These are phyloP conservation scores for Avena insularis DNA, from an alignment of 176 grass and related monocot species.

Conservation along the genomic window DNA sequence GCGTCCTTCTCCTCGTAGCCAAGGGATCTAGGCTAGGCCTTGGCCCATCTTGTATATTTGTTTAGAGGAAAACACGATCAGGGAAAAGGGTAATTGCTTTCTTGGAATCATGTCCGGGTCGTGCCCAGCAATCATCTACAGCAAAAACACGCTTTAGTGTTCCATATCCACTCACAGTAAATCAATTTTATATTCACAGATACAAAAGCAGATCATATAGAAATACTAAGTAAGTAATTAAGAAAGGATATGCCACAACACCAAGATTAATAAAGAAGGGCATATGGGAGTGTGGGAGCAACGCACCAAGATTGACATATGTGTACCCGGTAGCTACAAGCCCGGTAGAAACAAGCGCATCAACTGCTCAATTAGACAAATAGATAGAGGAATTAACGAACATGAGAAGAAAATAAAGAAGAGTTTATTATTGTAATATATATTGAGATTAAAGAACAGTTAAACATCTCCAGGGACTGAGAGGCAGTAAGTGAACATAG, in stretches of 20 bases:
- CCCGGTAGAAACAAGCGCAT: conserved; percentile 78
- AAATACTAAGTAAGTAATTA: not conserved
- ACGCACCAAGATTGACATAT: conserved; percentile 83
- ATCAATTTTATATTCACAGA: not conserved
- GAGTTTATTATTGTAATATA: no score
- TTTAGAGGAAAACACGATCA: not conserved
- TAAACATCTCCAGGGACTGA: no score
- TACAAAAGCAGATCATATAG: no score
- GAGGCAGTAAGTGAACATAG: not conserved
- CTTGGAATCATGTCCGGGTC: conserved; percentile 50
- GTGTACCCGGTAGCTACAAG: conserved; percentile 74
- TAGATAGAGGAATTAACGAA: not conserved
- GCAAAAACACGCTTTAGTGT: not conserved
- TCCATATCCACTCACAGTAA: not conserved
- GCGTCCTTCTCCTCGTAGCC: conserved; percentile 78
- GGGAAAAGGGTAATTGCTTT: not conserved
- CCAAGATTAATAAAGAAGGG: not conserved
- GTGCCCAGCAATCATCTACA: conserved; percentile 90
- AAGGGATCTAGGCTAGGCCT: conserved; percentile 76
- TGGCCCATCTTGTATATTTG: conserved; percentile 68
- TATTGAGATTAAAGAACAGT: no score
- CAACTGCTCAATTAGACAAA: conserved; percentile 48
- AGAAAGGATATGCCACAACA: not conserved
- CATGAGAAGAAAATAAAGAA: not conserved
- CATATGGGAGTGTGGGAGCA: not conserved